Conservation (phyloP, 106 monocot species). For the Dendrobium chrysotoxum region DNA sequence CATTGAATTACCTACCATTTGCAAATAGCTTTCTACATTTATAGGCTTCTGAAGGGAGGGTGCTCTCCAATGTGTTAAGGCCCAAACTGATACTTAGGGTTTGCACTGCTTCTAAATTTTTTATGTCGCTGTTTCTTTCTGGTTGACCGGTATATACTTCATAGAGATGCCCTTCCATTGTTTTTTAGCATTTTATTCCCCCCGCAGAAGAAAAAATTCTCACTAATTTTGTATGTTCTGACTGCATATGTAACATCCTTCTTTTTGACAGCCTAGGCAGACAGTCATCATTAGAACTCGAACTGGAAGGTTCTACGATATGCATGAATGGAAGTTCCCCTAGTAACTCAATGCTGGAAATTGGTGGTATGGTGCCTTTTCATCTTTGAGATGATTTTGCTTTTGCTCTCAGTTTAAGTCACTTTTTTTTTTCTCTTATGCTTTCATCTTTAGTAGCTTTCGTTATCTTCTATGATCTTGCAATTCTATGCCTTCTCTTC, state of each 20-base stretch:
- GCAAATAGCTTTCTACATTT: background rate
- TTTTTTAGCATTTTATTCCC: background rate
- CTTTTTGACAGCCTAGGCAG: conserved; percentile 2
- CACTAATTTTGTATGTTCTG: background rate
- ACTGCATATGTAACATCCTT: background rate
- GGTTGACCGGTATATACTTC: background rate
- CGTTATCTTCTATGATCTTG: background rate
- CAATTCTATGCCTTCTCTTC: background rate
- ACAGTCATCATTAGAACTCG: background rate
- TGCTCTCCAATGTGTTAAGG: background rate
- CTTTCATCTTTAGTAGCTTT: conserved; percentile 7
- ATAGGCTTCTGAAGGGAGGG: background rate
- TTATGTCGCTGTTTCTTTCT: background rate
- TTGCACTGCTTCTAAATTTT: background rate
- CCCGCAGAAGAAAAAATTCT: background rate
- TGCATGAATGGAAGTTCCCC: conserved; percentile 1
- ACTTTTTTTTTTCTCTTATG: background rate
- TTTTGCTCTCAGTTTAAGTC: background rate
- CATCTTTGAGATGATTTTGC: background rate
- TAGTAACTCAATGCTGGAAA: background rate
- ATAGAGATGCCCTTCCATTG: background rate
- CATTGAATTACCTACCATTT: background rate
- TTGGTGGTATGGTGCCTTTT: background rate
- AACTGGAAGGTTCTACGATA: background rate
- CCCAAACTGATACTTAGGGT: background rate